These are phyloP conservation scores for Venturia oleaginea DNA, from an alignment of 2,329 filamentous ascomycete species.

Conservation along the genomic window DNA sequence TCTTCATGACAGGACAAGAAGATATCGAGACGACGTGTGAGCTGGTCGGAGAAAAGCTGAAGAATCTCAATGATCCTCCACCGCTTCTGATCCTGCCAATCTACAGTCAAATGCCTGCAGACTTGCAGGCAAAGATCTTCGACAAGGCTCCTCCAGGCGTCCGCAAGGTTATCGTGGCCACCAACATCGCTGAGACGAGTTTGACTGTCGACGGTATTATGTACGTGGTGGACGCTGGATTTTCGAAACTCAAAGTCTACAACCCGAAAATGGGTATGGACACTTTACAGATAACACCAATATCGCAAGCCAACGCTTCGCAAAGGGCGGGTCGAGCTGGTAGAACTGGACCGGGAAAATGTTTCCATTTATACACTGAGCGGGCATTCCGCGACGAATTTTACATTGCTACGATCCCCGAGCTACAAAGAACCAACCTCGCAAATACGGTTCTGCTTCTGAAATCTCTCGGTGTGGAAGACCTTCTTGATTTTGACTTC, in stretches of 20 bases:
- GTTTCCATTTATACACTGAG: constrained; percentile 89
- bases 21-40: constrained; percentile 98
- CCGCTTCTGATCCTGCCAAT: constrained; percentile 93
- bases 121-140: constrained; percentile 96
- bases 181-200: constrained; percentile 97
- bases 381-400: constrained; percentile 92
- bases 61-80: constrained; percentile 85
- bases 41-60: constrained; percentile 75
- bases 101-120: constrained; percentile 98
- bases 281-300: constrained; percentile 92
- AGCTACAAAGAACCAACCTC: constrained; percentile 94
- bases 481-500: constrained; percentile 93
- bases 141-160: constrained; percentile 83
- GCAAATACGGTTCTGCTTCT: constrained; percentile 89
- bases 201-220: constrained; percentile 98
- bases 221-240: constrained; percentile 95
- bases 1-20: constrained; percentile 99
- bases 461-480: constrained; percentile 89
- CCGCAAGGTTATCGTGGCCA: constrained; percentile 94
- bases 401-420: constrained; percentile 93
- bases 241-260: constrained; percentile 96
- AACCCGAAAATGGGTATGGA: constrained; percentile 99
- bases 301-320: constrained; percentile 91
- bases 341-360: constrained; percentile 88
- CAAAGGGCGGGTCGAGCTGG: constrained; percentile 91